phyloP scores from a whole-genome alignment of 2,329 filamentous ascomycete genomes.

The Cladosporium sp. region DNA sequence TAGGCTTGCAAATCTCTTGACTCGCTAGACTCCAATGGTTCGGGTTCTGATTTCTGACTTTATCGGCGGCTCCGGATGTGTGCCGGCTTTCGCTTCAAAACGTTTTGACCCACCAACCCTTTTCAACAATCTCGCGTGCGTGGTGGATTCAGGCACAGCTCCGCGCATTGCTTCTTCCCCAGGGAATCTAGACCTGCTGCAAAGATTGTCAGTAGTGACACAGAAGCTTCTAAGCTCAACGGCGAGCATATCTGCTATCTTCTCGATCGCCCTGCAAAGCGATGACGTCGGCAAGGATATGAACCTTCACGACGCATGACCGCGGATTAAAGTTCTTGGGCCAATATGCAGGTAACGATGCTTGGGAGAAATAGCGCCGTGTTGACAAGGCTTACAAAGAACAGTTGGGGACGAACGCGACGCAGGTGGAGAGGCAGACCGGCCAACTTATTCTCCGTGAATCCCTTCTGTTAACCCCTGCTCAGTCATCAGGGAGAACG shows the following conservation, averaged over 20 bases:
- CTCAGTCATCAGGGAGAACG: neutral
- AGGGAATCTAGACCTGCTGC: conserved; percentile 1
- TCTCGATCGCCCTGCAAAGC: neutral
- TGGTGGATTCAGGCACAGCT: conserved; percentile 3
- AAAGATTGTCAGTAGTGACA: neutral
- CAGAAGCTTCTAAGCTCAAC: neutral
- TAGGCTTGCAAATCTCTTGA: neutral
- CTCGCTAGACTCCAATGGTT: neutral
- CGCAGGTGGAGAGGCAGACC: neutral
- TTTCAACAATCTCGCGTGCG: conserved; percentile 13
- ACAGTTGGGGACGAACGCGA: neutral
- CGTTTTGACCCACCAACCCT: conserved; percentile 6
- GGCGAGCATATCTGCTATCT: neutral
- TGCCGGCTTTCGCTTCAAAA: neutral
- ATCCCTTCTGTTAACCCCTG: neutral
- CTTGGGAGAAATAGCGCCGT: neutral
- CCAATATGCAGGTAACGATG: neutral
- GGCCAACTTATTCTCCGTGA: neutral
- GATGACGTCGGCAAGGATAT: neutral
- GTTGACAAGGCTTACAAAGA: neutral
- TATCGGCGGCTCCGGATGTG: neutral
- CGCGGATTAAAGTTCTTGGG: neutral
- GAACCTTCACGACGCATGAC: neutral
- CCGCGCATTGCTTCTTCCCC: neutral
- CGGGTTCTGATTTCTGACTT: neutral